These are phyloP conservation scores for Naumovozyma dairenensis DNA, from an alignment of 805 yeast species.

Conservation along the genomic window DNA sequence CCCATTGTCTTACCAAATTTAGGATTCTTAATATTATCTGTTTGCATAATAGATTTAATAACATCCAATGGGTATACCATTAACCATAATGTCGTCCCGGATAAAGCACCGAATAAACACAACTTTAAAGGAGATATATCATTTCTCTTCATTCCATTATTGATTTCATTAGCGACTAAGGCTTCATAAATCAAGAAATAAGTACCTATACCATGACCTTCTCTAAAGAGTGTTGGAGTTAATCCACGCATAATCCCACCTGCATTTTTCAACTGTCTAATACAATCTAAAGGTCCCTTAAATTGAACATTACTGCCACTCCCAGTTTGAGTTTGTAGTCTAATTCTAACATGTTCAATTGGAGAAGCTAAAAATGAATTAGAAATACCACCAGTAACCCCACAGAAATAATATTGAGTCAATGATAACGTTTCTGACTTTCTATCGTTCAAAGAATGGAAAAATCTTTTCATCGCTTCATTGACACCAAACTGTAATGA, in stretches of 20 bases:
- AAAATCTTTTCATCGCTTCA: conserved; percentile 83
- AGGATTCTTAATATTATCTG: conserved; percentile 35
- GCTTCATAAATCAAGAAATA: conserved; percentile 90
- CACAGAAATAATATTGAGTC: conserved; percentile 71
- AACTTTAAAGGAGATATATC: conserved; percentile 83
- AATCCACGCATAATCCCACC: conserved; percentile 73
- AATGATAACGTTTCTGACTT: conserved; percentile 32
- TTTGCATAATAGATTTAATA: conserved; percentile 77
- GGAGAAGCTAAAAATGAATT: conserved; percentile 88
- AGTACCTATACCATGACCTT: conserved; percentile 78
- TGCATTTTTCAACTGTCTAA: conserved; percentile 40
- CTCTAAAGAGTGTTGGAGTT: conserved; percentile 73
- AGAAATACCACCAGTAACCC: conserved; percentile 88
- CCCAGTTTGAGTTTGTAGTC: conserved; percentile 65
- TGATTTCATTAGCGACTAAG: conserved; percentile 45
- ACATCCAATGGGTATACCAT: conserved; percentile 84
- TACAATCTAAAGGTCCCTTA: conserved; percentile 39
- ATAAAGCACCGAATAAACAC: conserved; percentile 79
- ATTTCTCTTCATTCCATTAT: conserved; percentile 39
- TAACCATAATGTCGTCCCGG: conserved; percentile 86
- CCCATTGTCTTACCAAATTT: conserved; percentile 44
- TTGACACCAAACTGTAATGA: conserved; percentile 92
- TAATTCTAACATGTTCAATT: conserved; percentile 87
- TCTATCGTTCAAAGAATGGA: conserved; percentile 33
- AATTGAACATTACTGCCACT: conserved; percentile 34